Percentiles rank a stretch among this genome's conserved stretches.
phyloP scores from a whole-genome alignment of 345 rosid genomes.

The Eucalyptus albens region DNA sequence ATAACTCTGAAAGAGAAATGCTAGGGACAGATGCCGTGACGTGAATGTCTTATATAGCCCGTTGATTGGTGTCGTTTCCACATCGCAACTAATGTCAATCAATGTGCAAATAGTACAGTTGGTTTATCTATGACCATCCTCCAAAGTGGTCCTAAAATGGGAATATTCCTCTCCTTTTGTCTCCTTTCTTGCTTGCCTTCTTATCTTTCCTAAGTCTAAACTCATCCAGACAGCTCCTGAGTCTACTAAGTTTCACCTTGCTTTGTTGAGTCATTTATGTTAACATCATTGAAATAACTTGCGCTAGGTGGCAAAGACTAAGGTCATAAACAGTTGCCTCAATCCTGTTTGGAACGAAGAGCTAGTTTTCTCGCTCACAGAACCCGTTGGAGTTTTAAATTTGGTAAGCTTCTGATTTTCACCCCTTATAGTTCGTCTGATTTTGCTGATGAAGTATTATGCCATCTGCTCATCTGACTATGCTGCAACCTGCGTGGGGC shows the following conservation, averaged over 20 bases:
- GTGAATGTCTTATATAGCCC: not conserved
- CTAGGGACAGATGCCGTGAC: not conserved
- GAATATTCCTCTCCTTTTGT: not conserved
- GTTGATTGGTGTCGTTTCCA: not conserved
- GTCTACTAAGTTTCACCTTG: not conserved
- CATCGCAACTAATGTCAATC: not conserved
- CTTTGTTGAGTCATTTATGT: not conserved
- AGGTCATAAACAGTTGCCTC: constrained; percentile 85
- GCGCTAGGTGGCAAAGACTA: constrained; percentile 48
- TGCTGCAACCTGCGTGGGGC: not conserved
- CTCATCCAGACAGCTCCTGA: not conserved
- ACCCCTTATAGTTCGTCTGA: not conserved
- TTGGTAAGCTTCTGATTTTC: not conserved
- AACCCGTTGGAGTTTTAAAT: constrained; percentile 48
- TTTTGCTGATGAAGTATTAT: not conserved
- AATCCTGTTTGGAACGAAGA: constrained; percentile 98
- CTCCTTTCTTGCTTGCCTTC: not conserved
- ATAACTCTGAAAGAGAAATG: not conserved
- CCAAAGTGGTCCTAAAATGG: not conserved
- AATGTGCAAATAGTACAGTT: not conserved
- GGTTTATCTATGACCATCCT: not conserved
- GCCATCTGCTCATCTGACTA: not conserved
- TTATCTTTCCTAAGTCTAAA: not conserved
- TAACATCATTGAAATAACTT: not conserved
- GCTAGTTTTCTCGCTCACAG: constrained; percentile 56